phyloP scores from a whole-genome alignment of 306 rosid genomes.

The Vigna radiata region DNA sequence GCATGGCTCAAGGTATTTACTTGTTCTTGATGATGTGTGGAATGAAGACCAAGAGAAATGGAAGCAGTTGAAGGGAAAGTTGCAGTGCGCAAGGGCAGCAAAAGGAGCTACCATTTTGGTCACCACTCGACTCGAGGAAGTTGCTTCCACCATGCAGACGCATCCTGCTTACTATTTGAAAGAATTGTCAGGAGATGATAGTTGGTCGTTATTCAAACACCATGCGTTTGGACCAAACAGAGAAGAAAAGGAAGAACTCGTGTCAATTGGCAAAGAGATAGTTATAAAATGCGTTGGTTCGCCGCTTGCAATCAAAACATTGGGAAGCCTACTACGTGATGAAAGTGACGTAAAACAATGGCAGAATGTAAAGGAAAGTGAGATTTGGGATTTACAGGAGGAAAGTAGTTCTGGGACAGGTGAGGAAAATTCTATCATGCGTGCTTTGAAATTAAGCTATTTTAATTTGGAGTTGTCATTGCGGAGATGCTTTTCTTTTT shows the following conservation, averaged over 20 bases:
- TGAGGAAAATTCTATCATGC: neutral
- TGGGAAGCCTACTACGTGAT: neutral
- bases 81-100: constrained; percentile 40
- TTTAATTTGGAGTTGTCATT: neutral
- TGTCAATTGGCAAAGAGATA: no score
- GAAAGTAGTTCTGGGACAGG: neutral
- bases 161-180: no score
- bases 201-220: neutral
- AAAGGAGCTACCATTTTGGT: constrained; percentile 41
- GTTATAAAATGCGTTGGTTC: no score
- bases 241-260: neutral
- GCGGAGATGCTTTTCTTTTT: neutral
- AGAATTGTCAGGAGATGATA: no score
- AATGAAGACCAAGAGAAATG: constrained; percentile 37
- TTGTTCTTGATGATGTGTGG: constrained; percentile 56
- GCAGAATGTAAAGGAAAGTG: constrained; percentile 9
- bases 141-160: neutral
- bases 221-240: constrained; percentile 34
- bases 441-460: neutral
- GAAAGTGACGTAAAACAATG: constrained; percentile 38
- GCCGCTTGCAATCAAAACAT: no score
- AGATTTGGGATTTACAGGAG: neutral
- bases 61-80: constrained; percentile 26
- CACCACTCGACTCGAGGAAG: constrained; percentile 35
- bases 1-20: constrained; percentile 28